These are phyloP conservation scores for Pseudocercospora crystallina DNA, from an alignment of 2,329 filamentous ascomycete species.

Conservation along the genomic window DNA sequence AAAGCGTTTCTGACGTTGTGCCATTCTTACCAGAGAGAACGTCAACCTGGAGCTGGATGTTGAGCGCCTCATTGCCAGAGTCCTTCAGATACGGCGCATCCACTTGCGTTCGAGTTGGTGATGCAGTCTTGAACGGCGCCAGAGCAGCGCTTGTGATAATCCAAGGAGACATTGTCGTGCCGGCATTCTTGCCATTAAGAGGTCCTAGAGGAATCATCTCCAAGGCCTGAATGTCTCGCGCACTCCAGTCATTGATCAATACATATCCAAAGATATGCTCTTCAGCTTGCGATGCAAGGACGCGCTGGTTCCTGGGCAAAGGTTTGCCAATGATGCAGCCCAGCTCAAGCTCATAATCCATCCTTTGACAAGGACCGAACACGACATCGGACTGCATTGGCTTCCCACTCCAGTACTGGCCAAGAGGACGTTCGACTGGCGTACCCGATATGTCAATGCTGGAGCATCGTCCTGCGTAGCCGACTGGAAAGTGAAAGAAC, in stretches of 20 bases:
- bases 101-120: constrained; percentile 18
- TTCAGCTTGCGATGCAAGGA: constrained; percentile 42
- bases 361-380: constrained; percentile 39
- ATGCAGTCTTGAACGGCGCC: constrained; percentile 30
- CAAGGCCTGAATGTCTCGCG: constrained; percentile 61
- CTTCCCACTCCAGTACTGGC: constrained; percentile 40
- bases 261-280: constrained; percentile 62
- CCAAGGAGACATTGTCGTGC: constrained; percentile 63
- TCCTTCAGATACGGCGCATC: constrained; percentile 28
- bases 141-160: constrained; percentile 60
- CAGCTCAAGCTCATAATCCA: constrained; percentile 53
- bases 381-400: constrained; percentile 54
- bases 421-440: constrained; percentile 49
- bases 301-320: constrained; percentile 35
- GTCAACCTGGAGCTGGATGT: constrained; percentile 28
- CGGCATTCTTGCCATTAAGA: constrained; percentile 61
- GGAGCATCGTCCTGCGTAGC: constrained; percentile 57
- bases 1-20: constrained; percentile 15
- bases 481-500: constrained; percentile 51
- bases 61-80: constrained; percentile 21
- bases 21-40: constrained; percentile 14
- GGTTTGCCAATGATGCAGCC: constrained; percentile 46
- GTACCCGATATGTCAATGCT: constrained; percentile 54
- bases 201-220: constrained; percentile 64
- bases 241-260: constrained; percentile 62